These are phyloP conservation scores for Vitis cinerea DNA, from an alignment of 164 flowering plant genomes.

Conservation along the genomic window DNA sequence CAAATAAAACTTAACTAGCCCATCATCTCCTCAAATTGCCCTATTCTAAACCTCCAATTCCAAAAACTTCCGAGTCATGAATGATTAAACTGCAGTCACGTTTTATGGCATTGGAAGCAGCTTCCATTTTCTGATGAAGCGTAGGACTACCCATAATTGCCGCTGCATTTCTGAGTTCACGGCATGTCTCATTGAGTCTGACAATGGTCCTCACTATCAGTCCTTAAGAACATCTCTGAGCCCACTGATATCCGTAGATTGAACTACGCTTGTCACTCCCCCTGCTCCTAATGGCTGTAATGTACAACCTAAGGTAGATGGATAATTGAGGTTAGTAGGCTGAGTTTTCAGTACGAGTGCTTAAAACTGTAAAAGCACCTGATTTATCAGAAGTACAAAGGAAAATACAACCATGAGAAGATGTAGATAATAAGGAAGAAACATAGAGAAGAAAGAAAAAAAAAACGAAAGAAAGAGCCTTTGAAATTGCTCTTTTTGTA, in stretches of 20 bases:
- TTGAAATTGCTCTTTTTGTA: too few species aligned
- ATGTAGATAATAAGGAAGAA: neutral
- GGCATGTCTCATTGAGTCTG: conserved; percentile 89
- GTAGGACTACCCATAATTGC: conserved; percentile 95
- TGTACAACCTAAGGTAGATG: conserved; percentile 52
- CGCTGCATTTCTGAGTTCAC: conserved; percentile 93
- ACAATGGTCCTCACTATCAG: conserved; percentile 93
- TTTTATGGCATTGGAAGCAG: conserved; percentile 87
- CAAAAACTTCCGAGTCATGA: too few species aligned
- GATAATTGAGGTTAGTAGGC: conserved; percentile 9
- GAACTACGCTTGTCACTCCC: conserved; percentile 68
- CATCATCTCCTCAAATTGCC: too few species aligned
- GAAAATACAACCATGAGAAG: too few species aligned
- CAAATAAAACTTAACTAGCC: too few species aligned
- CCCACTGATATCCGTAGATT: conserved; percentile 80
- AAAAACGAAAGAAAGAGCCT: too few species aligned
- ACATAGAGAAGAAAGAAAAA: conserved; percentile 1
- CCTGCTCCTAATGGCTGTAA: conserved; percentile 81
- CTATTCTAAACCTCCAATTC: too few species aligned
- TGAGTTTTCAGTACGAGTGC: too few species aligned
- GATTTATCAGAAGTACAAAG: neutral
- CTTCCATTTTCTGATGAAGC: conserved; percentile 91
- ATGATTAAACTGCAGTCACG: conserved; percentile 38
- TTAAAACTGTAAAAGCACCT: neutral
- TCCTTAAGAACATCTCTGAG: conserved; percentile 98